phyloP scores from a whole-genome alignment of 169 alveolate species.

The Plasmodium gonderi region DNA sequence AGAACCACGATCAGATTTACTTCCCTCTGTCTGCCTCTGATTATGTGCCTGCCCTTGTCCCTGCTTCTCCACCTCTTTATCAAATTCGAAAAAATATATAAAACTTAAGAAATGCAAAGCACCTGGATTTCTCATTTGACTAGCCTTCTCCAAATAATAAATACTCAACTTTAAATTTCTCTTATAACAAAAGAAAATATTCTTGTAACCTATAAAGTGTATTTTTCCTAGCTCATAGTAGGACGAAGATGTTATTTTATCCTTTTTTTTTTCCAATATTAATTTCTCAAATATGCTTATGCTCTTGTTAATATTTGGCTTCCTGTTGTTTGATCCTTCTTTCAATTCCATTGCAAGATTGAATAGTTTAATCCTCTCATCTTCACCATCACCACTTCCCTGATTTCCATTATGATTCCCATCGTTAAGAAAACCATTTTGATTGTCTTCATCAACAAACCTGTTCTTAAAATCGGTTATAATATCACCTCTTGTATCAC shows the following conservation, averaged over 20 bases:
- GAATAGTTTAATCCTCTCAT: slow-evolving; percentile 23
- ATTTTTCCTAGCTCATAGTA: slow-evolving; percentile 68
- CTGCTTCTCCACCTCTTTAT: neutral
- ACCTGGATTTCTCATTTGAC: slow-evolving; percentile 45
- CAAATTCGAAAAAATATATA: slow-evolving; percentile 58
- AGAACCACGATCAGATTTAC: too few relatives aligned
- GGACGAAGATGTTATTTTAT: slow-evolving; percentile 41
- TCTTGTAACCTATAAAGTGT: slow-evolving; percentile 41
- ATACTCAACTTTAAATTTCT: slow-evolving; percentile 56
- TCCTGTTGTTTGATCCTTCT: slow-evolving; percentile 44
- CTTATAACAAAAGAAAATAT: slow-evolving; percentile 37
- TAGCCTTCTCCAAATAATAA: slow-evolving; percentile 25
- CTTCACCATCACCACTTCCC: neutral
- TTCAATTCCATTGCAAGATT: slow-evolving; percentile 52
- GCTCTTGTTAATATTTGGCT: slow-evolving; percentile 34
- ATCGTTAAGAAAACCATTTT: neutral
- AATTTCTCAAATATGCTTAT: slow-evolving; percentile 39
- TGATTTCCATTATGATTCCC: neutral
- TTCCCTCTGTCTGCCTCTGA: neutral
- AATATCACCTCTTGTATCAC: neutral
- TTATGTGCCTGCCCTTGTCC: neutral
- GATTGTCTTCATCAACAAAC: neutral
- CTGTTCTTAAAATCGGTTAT: neutral
- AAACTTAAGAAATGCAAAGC: slow-evolving; percentile 69
- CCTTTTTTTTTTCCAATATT: neutral